Percentiles rank a stretch among this genome's conserved stretches.
phyloP scores from a whole-genome alignment of 495 filamentous ascomycete species.

The Podospora sp. region DNA sequence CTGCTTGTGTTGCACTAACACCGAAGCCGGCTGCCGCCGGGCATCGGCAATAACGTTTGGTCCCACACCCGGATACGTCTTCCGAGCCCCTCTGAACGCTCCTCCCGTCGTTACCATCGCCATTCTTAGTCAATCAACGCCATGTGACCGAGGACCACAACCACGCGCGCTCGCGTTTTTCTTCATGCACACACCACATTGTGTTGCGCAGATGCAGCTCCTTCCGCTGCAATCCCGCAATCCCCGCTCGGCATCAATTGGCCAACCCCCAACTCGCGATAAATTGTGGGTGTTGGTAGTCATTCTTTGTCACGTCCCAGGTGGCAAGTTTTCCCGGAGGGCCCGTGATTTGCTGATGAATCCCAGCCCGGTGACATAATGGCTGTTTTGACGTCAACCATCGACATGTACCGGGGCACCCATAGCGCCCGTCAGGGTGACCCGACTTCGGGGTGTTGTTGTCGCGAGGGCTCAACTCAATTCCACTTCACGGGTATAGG shows the following conservation, averaged over 20 bases:
- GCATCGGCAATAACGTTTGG: background rate
- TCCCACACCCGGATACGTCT: background rate
- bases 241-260: background rate
- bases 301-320: background rate
- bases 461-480: background rate
- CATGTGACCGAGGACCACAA: background rate
- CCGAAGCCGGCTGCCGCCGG: background rate
- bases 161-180: too few species aligned
- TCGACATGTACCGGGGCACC: background rate
- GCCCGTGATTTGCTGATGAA: background rate
- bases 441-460: background rate
- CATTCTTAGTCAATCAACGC: background rate
- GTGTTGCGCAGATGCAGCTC: background rate
- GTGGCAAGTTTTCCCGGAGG: background rate
- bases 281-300: background rate
- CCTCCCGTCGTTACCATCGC: background rate
- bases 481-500: background rate
- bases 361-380: background rate
- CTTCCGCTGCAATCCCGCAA: background rate
- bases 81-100: background rate
- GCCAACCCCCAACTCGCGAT: background rate
- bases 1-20: background rate
- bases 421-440: background rate
- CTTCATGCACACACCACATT: background rate
- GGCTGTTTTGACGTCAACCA: background rate